phyloP scores from a whole-genome alignment of 2,329 filamentous ascomycete species.

The Calonectria pauciramosa region DNA sequence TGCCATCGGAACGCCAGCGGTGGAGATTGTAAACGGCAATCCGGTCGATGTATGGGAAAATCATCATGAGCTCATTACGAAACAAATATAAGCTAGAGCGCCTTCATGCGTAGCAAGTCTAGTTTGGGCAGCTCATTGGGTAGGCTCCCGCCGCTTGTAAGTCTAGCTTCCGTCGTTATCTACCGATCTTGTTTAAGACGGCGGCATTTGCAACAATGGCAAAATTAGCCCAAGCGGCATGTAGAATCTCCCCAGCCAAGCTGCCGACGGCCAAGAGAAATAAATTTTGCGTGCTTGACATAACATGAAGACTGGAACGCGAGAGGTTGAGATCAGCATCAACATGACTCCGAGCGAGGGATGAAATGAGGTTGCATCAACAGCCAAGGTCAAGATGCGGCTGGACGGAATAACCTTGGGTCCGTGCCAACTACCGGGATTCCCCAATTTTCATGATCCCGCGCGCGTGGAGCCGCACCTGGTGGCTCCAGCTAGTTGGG shows the following conservation, averaged over 20 bases:
- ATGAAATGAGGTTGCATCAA: background rate
- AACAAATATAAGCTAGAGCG: background rate
- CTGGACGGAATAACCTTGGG: slow-evolving; percentile 15
- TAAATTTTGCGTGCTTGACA: background rate
- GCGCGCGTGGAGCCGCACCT: background rate
- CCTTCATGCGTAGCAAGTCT: background rate
- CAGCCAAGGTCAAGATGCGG: background rate
- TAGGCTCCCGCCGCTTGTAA: background rate
- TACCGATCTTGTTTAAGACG: background rate
- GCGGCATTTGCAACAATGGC: background rate
- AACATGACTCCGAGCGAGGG: background rate
- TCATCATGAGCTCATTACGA: background rate
- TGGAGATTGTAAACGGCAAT: background rate
- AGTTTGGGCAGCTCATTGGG: background rate
- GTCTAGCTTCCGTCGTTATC: background rate
- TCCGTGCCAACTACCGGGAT: background rate
- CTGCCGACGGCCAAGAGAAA: background rate
- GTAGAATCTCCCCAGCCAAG: background rate
- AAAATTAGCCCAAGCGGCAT: background rate
- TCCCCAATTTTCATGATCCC: background rate
- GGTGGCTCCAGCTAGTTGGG: background rate
- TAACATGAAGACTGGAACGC: background rate
- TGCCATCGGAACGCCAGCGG: background rate
- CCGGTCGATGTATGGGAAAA: background rate
- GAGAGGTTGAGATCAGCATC: background rate